A percentile compares a stretch with the other conserved stretches of the same genome.
Evolutionary conservation across 805 yeast genomes (phyloP).

Genomic region (Teunomyces lycoperdinae): DNA sequence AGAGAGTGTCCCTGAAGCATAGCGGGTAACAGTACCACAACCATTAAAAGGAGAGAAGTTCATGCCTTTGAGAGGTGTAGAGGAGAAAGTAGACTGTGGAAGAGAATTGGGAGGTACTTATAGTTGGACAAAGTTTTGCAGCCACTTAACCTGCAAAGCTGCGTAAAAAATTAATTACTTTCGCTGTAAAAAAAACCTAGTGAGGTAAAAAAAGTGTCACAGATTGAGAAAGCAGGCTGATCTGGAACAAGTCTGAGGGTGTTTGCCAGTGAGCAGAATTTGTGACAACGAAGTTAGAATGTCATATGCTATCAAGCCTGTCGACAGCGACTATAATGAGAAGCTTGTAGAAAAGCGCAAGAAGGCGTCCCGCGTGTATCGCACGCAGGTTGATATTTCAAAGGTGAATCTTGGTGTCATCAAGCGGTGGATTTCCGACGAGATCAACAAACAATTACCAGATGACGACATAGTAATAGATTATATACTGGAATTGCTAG

Average conservation of each 20-base stretch:
- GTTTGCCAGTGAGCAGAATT: not conserved
- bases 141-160: constrained; percentile 4
- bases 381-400: constrained; percentile 29
- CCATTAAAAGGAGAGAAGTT: not conserved
- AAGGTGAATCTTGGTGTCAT: constrained; percentile 41
- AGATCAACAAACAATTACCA: constrained; percentile 36
- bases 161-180: not conserved
- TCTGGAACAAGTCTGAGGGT: not conserved
- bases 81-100: not conserved
- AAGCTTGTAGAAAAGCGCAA: constrained; percentile 2
- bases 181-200: not conserved
- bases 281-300: constrained; percentile 5
- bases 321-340: constrained; percentile 11
- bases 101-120: not conserved
- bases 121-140: constrained; percentile 2
- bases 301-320: constrained; percentile 18
- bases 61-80: not conserved
- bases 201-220: not conserved
- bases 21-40: constrained; percentile 2
- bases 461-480: constrained; percentile 52
- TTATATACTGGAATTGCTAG: constrained; percentile 43
- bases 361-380: constrained; percentile 36
- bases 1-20: constrained; percentile 7
- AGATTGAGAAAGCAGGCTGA: not conserved
- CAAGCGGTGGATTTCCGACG: constrained; percentile 36